phyloP scores from a whole-genome alignment of 129 eudicot species.

The Heracleum sosnowskyi region DNA sequence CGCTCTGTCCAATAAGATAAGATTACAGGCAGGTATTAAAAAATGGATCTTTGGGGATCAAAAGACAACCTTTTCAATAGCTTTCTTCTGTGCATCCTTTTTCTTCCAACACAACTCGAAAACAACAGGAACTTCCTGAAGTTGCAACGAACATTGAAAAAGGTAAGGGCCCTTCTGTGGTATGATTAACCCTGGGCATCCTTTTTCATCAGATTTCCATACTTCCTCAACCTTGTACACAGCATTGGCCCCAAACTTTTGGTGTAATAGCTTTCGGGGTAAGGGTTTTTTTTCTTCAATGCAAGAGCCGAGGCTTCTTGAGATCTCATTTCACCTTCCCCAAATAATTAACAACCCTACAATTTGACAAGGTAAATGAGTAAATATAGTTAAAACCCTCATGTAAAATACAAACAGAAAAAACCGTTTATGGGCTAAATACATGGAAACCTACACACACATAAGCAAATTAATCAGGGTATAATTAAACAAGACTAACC shows the following conservation, averaged over 20 bases:
- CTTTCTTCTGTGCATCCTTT: constrained; percentile 82
- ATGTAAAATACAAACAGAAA: not conserved
- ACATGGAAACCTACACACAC: not conserved
- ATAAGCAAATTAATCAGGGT: not conserved
- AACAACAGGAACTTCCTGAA: constrained; percentile 59
- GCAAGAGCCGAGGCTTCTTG: constrained; percentile 21
- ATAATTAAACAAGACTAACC: not conserved
- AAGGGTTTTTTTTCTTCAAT: constrained; percentile 43
- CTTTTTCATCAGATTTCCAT: constrained; percentile 38
- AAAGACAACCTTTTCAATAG: constrained; percentile 58
- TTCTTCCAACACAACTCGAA: constrained; percentile 51
- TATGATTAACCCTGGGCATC: constrained; percentile 54
- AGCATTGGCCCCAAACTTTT: constrained; percentile 62
- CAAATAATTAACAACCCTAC: constrained; percentile 2
- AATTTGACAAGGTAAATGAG: not conserved
- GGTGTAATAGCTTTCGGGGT: constrained; percentile 79
- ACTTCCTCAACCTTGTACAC: constrained; percentile 60
- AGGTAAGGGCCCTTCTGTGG: constrained; percentile 71
- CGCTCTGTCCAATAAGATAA: not conserved
- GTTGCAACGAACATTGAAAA: constrained; percentile 64
- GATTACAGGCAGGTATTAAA: not conserved
- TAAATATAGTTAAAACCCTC: not conserved
- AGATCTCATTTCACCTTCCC: constrained; percentile 28
- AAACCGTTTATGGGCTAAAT: not conserved
- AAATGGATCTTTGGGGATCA: not conserved